Conservation (phyloP, 2,329 filamentous ascomycete species). For the Endocalyx cinctus region DNA sequence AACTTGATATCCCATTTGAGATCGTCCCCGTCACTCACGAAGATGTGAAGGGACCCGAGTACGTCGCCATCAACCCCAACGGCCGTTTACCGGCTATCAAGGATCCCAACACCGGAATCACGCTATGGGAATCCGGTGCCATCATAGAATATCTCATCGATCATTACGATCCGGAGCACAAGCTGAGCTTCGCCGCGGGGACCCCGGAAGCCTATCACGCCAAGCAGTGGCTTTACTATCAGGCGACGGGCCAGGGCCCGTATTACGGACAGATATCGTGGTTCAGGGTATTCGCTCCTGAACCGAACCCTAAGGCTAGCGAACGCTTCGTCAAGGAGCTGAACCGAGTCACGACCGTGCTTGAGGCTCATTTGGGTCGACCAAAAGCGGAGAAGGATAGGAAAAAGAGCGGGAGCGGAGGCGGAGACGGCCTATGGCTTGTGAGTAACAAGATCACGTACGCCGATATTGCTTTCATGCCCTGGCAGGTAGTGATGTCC, state of each 20-base stretch:
- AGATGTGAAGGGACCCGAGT: constrained; percentile 13
- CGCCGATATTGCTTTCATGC: constrained; percentile 16
- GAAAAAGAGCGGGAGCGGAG: constrained; percentile 16
- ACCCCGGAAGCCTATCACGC: constrained; percentile 32
- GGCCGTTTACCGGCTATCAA: constrained; percentile 14
- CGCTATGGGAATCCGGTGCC: constrained; percentile 18
- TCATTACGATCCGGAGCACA: constrained; percentile 33
- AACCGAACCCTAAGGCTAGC: constrained; percentile 36
- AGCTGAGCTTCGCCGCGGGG: constrained; percentile 29
- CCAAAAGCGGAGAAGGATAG: constrained; percentile 34
- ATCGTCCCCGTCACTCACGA: constrained; percentile 7
- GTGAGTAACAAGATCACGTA: constrained; percentile 14
- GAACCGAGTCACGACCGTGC: constrained; percentile 37
- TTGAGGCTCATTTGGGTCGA: too few relatives aligned
- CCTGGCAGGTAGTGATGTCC: constrained; percentile 5
- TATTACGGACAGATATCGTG: constrained; percentile 43
- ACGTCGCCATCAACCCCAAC: constrained; percentile 15
- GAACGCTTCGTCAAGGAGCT: constrained; percentile 41
- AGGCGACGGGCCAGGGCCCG: constrained; percentile 41
- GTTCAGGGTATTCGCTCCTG: constrained; percentile 36
- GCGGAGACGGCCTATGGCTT: constrained; percentile 11
- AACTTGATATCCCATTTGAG: constrained; percentile 27
- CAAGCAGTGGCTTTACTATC: constrained; percentile 41
- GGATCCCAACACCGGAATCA: constrained; percentile 14
- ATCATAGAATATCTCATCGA: constrained; percentile 17